Conservation (phyloP, 2,329 filamentous ascomycete species). For the Cercospora sp. region DNA sequence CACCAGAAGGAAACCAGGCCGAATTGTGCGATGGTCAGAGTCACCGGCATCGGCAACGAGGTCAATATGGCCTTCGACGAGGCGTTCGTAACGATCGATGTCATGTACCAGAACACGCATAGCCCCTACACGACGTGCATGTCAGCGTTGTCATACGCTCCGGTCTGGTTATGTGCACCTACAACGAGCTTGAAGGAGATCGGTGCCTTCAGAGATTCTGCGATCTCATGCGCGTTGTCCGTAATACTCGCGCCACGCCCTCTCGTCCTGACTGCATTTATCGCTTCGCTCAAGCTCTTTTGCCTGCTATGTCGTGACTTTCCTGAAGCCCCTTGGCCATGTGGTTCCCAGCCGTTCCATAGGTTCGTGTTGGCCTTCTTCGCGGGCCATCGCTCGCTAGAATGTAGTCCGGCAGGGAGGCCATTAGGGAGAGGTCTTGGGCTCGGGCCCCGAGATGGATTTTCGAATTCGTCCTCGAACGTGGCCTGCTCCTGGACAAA, state of each 20-base stretch:
- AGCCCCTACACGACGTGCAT: slow-evolving; percentile 62
- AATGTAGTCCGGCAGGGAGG: slow-evolving; percentile 39
- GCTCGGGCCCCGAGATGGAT: slow-evolving; percentile 32
- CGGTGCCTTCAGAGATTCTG: slow-evolving; percentile 84
- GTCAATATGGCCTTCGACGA: slow-evolving; percentile 97
- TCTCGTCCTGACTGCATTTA: slow-evolving; percentile 76
- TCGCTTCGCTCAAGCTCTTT: slow-evolving; percentile 87
- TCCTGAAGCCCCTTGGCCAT: slow-evolving; percentile 42
- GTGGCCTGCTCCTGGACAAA: slow-evolving; percentile 42
- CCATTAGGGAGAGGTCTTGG: slow-evolving; percentile 38
- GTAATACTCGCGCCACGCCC: slow-evolving; percentile 72
- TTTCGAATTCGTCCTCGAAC: slow-evolving; percentile 27
- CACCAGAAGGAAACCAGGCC: slow-evolving; percentile 89
- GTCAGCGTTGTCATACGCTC: not conserved
- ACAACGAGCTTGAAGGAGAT: slow-evolving; percentile 87
- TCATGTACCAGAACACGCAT: slow-evolving; percentile 90
- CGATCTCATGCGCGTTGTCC: slow-evolving; percentile 91
- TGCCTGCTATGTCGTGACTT: slow-evolving; percentile 64
- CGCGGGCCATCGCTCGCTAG: slow-evolving; percentile 62
- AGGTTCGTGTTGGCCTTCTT: slow-evolving; percentile 49
- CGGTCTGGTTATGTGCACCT: slow-evolving; percentile 40
- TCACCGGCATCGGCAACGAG: slow-evolving; percentile 85
- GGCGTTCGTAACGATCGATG: slow-evolving; percentile 93
- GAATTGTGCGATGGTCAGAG: slow-evolving; percentile 90
- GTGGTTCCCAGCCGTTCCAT: slow-evolving; percentile 46